Percentiles rank a stretch among this genome's conserved stretches.
Conservation (phyloP, 2,329 filamentous ascomycete genomes). For the Zalaria obscura region DNA sequence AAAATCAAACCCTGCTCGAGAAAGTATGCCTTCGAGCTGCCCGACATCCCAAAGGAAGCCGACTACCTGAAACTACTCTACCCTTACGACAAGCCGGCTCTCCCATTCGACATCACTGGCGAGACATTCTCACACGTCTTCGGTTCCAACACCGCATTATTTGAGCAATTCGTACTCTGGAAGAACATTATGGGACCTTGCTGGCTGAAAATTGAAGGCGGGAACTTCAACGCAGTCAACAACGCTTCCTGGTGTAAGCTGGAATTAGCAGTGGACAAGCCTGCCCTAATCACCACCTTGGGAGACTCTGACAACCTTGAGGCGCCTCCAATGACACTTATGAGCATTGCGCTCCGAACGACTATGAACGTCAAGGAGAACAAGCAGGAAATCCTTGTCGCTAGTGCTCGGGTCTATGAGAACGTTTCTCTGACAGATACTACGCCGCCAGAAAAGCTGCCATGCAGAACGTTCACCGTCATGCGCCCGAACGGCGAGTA, state of each 20-base stretch:
- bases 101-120: slow-evolving; percentile 59
- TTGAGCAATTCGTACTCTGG: slow-evolving; percentile 97
- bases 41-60: slow-evolving; percentile 71
- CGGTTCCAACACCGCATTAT: slow-evolving; percentile 81
- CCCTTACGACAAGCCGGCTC: slow-evolving; percentile 67
- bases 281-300: slow-evolving; percentile 57
- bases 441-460: slow-evolving; percentile 74
- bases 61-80: slow-evolving; percentile 95
- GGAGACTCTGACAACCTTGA: slow-evolving; percentile 71
- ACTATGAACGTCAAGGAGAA: slow-evolving; percentile 83
- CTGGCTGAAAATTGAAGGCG: slow-evolving; percentile 82
- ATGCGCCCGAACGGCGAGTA: slow-evolving; percentile 72
- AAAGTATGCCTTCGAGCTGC: slow-evolving; percentile 92
- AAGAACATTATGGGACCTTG: slow-evolving; percentile 99
- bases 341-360: slow-evolving; percentile 84
- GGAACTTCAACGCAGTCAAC: slow-evolving; percentile 70
- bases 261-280: slow-evolving; percentile 69
- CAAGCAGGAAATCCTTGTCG: slow-evolving; percentile 87
- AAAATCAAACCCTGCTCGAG: slow-evolving; percentile 83
- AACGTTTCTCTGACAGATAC: slow-evolving; percentile 79
- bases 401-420: slow-evolving; percentile 85
- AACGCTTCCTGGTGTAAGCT: slow-evolving; percentile 97
- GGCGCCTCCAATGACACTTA: slow-evolving; percentile 78
- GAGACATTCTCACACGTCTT: slow-evolving; percentile 93
- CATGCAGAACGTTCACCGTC: slow-evolving; percentile 80